These are phyloP conservation scores for Myxozyma mucilagina DNA, from an alignment of 805 yeast genomes.

Conservation along the genomic window DNA sequence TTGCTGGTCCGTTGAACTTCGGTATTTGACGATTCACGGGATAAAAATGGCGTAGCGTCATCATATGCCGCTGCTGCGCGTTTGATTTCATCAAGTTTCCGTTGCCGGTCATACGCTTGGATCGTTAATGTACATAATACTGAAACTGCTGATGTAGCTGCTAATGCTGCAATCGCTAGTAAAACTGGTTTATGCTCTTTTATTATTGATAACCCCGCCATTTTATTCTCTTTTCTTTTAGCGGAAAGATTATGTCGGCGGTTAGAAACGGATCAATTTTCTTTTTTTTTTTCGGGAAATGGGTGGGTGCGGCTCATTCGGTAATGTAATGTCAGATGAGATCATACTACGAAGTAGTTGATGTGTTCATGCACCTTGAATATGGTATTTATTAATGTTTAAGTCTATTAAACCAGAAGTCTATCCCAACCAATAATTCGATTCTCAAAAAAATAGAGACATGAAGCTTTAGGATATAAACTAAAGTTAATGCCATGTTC, in stretches of 20 bases:
- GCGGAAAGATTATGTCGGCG: background rate
- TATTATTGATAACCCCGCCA: background rate
- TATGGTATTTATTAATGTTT: too few relatives aligned
- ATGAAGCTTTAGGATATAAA: too few relatives aligned
- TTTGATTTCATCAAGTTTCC: slow-evolving; percentile 13
- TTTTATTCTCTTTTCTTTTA: background rate
- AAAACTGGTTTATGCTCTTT: background rate
- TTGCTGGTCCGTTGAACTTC: background rate
- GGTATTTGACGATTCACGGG: slow-evolving; percentile 3
- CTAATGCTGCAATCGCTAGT: slow-evolving; percentile 2
- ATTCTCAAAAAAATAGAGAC: too few relatives aligned
- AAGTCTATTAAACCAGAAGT: too few relatives aligned
- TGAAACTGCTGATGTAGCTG: slow-evolving; percentile 23
- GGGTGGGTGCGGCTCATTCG: too few relatives aligned
- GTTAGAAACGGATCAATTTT: background rate
- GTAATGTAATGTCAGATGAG: too few relatives aligned
- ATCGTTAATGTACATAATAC: slow-evolving; percentile 13
- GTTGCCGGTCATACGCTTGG: slow-evolving; percentile 15
- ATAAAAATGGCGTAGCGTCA: background rate
- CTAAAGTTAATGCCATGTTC: too few relatives aligned
- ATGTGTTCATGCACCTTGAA: too few relatives aligned
- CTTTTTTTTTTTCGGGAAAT: too few relatives aligned
- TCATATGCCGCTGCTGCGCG: slow-evolving; percentile 1
- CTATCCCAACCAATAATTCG: too few relatives aligned
- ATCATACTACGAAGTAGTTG: too few relatives aligned